Evolutionary conservation across 2,329 filamentous ascomycete species (phyloP), one percentile per base, ranked within the genome.

Genomic region (Alternaria sp.): DNA sequence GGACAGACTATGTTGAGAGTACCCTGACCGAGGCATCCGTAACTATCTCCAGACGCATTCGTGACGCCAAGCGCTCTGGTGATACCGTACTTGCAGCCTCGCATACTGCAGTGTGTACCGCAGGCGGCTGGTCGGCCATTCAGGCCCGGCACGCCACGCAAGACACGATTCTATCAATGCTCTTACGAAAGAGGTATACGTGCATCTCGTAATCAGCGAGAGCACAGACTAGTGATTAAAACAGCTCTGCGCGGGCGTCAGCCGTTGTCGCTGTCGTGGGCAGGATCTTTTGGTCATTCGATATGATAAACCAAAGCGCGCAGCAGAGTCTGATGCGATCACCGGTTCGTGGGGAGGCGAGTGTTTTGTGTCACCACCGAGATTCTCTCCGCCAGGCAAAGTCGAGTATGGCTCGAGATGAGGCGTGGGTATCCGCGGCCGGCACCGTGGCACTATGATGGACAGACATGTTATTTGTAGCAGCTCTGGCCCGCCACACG

Each of bases 351-450:
- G 66, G 67, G 69, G 67, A 71, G 65, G 69, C 67, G 66, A 71
- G 59, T 56, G 32, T 61, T 54, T 68, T 66, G 71, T 70, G 73
- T 67, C 65, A 72, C 70, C 69, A 69, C 67, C 68, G 70, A 73
- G 63, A 71, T 63, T 70, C 57, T 65, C 62, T 69, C 70, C 73
- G 68, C 69, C 69, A 71, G 50, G 66, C 67, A 65, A 62, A 64
- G 59, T 67, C 61, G 65, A 71, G 59, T 47, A 67, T 67, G 63
- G 62, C 55, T 65, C 66, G 67, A 69, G 56, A 52, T 65, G 67
- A 63, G 65, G 69, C 65, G 71, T 66, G 45, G 66, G 76, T 63
- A 71, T 77, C 75, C 75, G 76, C 74, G 75, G 73, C 75, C 74
- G 74, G 68, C 69, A 72, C 72, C 68, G 72, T 71, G 57, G 57